Base-by-base conservation (phyloP, 2,329 filamentous ascomycete genomes). In the Sporothrix curviconia region DNA sequence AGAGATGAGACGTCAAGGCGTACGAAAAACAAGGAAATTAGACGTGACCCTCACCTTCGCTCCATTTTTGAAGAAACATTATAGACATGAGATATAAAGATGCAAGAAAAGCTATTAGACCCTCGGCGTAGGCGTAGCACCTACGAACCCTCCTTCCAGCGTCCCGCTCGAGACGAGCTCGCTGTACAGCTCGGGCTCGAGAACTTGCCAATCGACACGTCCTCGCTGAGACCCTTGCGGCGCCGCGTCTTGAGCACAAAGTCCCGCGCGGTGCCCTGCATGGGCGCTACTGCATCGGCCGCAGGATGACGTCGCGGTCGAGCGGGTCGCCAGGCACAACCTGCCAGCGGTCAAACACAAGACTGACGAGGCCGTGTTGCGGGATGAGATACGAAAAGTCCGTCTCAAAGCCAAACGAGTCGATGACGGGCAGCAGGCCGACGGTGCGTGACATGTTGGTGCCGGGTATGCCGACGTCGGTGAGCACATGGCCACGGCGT, bases 371-470 rank as follows among this genome's bases (percentile, higher is more conserved):
- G 57, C 91, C 70, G 91, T 87, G 54, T 94, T 92, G 75, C 96
- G 90, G 0, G 92, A 96, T 72, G 96, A 92, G 68, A 97, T 97
- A 61, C 94, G 82, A 58, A n/a, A 99, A 79, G 75, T 99, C 94
- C 14, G 94, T 97, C 77, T 99, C 94, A 72, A 99, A 97, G 19
- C 94, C 94, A 68, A 99, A 99, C 30, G 86, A 91, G 76, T 99
- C 94, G 68, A 99, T 96, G 59, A 97, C 94, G 9, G 94, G 94
- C 57, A 99, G 85, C 51, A 97, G 78, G 3, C 94, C 94, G 66
- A 86, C 89, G 55, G 96, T 92, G 22, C 89, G 87, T 73, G 96
- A 97, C 11, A 99, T 80, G 4, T 92, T 94, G 9, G 94, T 97
- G 24, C 94, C 94, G 0, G 92, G 91, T 60, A 99, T 90, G 14